Conservation (phyloP, 805 yeast species). For the Myxozyma sirexii region DNA sequence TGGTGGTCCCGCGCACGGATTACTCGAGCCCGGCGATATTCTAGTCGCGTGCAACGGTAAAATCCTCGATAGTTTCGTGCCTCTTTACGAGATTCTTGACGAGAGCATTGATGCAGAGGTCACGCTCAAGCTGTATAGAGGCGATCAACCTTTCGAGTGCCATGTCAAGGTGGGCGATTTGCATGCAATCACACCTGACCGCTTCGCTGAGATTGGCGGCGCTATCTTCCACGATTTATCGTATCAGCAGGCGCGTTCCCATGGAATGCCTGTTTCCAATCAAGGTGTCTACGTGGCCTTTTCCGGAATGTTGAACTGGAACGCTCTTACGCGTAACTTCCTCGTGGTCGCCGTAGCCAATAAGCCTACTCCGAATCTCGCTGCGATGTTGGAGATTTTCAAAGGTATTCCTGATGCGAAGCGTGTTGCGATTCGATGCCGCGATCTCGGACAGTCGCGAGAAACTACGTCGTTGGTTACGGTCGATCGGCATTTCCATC, state of each 20-base stretch:
- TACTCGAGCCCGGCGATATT: conserved; percentile 33
- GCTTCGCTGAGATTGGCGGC: conserved; percentile 31
- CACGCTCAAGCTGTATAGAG: conserved; percentile 17
- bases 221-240: conserved; percentile 32
- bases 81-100: conserved; percentile 27
- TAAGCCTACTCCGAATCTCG: conserved; percentile 29
- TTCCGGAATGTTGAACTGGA: conserved; percentile 32
- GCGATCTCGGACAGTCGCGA: conserved; percentile 28
- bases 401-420: conserved; percentile 22
- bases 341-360: conserved; percentile 21
- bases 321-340: conserved; percentile 24
- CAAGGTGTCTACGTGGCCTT: conserved; percentile 33
- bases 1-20: conserved; percentile 28
- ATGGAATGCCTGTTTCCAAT: conserved; percentile 29
- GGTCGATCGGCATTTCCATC: conserved; percentile 34
- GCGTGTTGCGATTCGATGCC: conserved; percentile 21
- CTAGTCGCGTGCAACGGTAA: conserved; percentile 24
- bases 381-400: conserved; percentile 19
- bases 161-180: conserved; percentile 26
- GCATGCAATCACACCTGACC: conserved; percentile 29
- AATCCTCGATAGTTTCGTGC: conserved; percentile 23
- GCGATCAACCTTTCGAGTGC: conserved; percentile 4
- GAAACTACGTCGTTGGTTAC: conserved; percentile 24
- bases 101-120: conserved; percentile 10
- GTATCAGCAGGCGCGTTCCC: conserved; percentile 31